phyloP scores from a whole-genome alignment of 345 rosid species.

The Luvunga scandens region DNA sequence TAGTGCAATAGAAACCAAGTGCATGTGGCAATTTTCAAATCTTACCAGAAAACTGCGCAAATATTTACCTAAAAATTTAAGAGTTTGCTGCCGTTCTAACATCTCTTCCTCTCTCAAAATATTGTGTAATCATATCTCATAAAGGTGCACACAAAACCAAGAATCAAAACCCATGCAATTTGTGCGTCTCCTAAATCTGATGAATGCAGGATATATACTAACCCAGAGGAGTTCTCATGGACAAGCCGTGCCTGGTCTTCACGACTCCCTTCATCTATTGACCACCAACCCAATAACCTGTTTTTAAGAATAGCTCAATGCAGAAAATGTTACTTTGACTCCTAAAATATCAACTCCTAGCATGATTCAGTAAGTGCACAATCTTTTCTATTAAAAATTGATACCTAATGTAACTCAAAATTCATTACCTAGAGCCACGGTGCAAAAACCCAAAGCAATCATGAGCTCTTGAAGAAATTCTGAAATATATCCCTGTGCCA shows the following conservation, averaged over 20 bases:
- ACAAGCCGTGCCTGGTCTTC: slow-evolving; percentile 92
- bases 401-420: slow-evolving; percentile 6
- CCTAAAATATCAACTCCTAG: neutral
- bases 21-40: neutral
- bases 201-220: slow-evolving; percentile 23
- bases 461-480: slow-evolving; percentile 63
- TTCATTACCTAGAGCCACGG: slow-evolving; percentile 89
- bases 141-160: neutral
- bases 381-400: neutral
- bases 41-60: neutral
- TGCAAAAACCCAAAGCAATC: slow-evolving; percentile 89
- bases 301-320: slow-evolving; percentile 17
- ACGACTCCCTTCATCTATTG: slow-evolving; percentile 90
- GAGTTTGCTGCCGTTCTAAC: neutral
- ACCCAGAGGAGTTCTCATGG: slow-evolving; percentile 73
- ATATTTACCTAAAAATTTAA: neutral
- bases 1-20: neutral
- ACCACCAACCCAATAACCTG: slow-evolving; percentile 99
- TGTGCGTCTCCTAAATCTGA: neutral
- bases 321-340: slow-evolving; percentile 4
- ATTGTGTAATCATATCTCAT: neutral
- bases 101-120: neutral
- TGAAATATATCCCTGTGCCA: slow-evolving; percentile 70
- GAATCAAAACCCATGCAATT: neutral
- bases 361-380: neutral